These are phyloP conservation scores for Paraphaeosphaeria minitans DNA, from an alignment of 2,329 filamentous ascomycete species.

Conservation along the genomic window DNA sequence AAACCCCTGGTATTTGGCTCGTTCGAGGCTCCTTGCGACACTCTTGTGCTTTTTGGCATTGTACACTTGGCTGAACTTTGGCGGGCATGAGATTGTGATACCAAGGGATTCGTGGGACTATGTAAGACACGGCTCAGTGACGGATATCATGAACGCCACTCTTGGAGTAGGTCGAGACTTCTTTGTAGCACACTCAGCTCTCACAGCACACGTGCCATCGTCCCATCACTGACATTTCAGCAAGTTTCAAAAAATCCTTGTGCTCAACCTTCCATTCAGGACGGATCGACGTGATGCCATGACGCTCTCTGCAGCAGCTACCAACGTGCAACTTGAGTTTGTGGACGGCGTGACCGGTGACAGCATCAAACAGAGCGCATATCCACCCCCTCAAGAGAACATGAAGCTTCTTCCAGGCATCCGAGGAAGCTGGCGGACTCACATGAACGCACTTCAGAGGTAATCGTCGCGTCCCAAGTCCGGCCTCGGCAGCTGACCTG, in stretches of 20 bases:
- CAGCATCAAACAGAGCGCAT: conserved; percentile 33
- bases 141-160: conserved; percentile 34
- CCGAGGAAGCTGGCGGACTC: conserved; percentile 39
- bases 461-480: conserved; percentile 4
- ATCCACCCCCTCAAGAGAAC: conserved; percentile 37
- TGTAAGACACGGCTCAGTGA: conserved; percentile 28
- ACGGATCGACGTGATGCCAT: conserved; percentile 61
- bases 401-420: conserved; percentile 34
- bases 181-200: conserved; percentile 1
- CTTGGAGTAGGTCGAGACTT: conserved; percentile 28
- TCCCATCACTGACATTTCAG: conserved; percentile 44
- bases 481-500: conserved; percentile 8
- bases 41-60: conserved; percentile 26
- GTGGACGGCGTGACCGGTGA: conserved; percentile 55
- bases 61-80: conserved; percentile 29
- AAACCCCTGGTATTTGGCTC: conserved; percentile 24
- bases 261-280: conserved; percentile 58
- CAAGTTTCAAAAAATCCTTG: conserved; percentile 61
- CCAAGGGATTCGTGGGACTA: conserved; percentile 31
- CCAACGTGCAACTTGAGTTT: conserved; percentile 55
- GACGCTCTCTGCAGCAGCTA: conserved; percentile 55
- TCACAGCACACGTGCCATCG: conserved; percentile 56
- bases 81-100: conserved; percentile 20
- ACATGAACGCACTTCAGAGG: conserved; percentile 40
- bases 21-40: conserved; percentile 33